phyloP scores from a whole-genome alignment of 2,329 filamentous ascomycete genomes.

The Sporothrix variecibatus region DNA sequence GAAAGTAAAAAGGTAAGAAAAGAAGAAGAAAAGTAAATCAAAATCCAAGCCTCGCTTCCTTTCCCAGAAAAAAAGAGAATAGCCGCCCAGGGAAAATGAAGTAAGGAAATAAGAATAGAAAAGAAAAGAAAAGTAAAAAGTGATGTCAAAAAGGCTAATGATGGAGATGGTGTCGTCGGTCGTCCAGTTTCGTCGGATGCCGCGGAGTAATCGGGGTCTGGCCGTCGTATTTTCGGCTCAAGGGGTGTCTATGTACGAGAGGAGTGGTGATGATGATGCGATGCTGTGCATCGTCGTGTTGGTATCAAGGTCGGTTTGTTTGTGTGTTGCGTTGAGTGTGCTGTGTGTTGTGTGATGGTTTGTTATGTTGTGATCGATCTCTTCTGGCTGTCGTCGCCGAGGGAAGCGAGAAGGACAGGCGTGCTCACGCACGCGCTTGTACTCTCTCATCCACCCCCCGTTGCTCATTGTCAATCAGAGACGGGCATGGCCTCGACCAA shows the following conservation, averaged over 20 bases:
- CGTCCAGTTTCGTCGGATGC: conserved; percentile 5
- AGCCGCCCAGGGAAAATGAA: not conserved
- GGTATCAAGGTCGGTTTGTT: not conserved
- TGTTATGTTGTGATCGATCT: not conserved
- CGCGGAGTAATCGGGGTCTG: not conserved
- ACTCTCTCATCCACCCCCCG: not conserved
- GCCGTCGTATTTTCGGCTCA: not conserved
- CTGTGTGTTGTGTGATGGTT: not conserved
- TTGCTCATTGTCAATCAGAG: conserved; percentile 6
- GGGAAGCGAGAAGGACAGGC: not conserved
- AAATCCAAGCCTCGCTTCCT: conserved; percentile 2
- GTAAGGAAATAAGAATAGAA: not conserved
- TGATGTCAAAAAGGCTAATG: not conserved
- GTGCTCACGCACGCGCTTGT: not conserved
- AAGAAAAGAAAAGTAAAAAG: not conserved
- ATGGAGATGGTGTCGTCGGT: not conserved
- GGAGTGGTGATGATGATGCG: not conserved
- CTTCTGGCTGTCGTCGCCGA: conserved; percentile 16
- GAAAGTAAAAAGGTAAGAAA: not conserved
- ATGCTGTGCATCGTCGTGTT: too few relatives aligned
- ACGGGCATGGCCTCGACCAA: conserved; percentile 16
- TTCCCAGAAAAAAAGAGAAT: conserved; percentile 9
- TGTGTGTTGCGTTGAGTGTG: not conserved
- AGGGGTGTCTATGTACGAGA: not conserved
- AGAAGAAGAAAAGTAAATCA: not conserved